Conservation (phyloP, 2,329 filamentous ascomycete genomes). For the Aureobasidium musti region DNA sequence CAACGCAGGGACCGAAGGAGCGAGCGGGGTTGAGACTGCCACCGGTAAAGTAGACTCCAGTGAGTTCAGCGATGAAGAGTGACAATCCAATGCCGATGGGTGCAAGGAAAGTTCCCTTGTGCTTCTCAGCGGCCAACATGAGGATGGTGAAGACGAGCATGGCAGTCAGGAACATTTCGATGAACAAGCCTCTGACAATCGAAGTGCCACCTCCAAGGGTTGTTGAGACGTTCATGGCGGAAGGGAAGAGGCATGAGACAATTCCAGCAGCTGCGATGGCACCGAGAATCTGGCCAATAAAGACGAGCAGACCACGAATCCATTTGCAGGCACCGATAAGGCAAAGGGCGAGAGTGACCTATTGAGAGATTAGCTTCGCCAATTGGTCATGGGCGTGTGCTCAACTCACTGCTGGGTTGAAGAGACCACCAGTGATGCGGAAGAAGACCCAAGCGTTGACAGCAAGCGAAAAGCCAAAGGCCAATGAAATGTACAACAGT, state of each 20-base stretch:
- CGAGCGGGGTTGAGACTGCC: conserved; percentile 43
- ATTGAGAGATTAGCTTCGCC: background rate
- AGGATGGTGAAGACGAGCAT: conserved; percentile 54
- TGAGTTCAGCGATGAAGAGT: conserved; percentile 51
- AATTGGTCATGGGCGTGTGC: too few relatives aligned
- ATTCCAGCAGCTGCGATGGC: conserved; percentile 50
- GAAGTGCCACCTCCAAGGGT: conserved; percentile 48
- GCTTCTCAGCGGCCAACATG: conserved; percentile 48
- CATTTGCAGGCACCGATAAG: conserved; percentile 52
- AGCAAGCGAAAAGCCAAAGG: conserved; percentile 49
- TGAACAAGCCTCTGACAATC: conserved; percentile 50
- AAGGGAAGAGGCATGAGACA: conserved; percentile 50
- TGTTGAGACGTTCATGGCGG: conserved; percentile 50
- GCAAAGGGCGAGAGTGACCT: conserved; percentile 52
- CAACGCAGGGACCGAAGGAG: conserved; percentile 41
- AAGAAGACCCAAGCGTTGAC: conserved; percentile 52
- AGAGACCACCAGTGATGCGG: conserved; percentile 45
- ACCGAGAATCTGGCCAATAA: conserved; percentile 50
- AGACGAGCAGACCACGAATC: conserved; percentile 47
- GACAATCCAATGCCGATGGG: conserved; percentile 48
- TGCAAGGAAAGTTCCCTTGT: conserved; percentile 47
- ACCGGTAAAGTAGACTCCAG: conserved; percentile 50
- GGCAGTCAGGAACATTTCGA: conserved; percentile 56
- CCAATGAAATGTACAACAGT: conserved; percentile 45
- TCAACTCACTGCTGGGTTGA: conserved; percentile 41